Percentiles rank a stretch among this genome's conserved stretches.
These are phyloP conservation scores for Moelleriella libera DNA, from an alignment of 2,329 filamentous ascomycete species.

Conservation along the genomic window DNA sequence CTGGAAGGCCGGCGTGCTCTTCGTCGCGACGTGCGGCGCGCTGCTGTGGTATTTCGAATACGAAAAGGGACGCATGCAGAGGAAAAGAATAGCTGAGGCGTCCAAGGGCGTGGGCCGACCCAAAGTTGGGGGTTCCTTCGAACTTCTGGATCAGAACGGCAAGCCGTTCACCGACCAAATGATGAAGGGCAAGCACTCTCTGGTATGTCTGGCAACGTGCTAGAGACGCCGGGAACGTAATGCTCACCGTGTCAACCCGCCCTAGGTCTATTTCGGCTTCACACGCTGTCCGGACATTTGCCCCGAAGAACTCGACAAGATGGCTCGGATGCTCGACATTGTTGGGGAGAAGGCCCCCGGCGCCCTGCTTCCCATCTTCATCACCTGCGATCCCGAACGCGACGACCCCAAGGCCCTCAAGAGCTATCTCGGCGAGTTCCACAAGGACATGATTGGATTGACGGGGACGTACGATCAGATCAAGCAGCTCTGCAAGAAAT, in stretches of 20 bases:
- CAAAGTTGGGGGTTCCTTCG: slow-evolving; percentile 82
- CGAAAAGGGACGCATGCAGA: slow-evolving; percentile 84
- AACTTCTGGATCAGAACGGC: slow-evolving; percentile 70
- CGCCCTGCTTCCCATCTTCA: slow-evolving; percentile 66
- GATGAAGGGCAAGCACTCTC: slow-evolving; percentile 72
- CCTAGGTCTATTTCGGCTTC: slow-evolving; percentile 92
- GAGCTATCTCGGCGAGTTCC: slow-evolving; percentile 82
- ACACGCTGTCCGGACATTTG: slow-evolving; percentile 97
- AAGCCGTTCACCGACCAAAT: slow-evolving; percentile 63
- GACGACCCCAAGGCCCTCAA: slow-evolving; percentile 78
- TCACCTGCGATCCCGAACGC: slow-evolving; percentile 87
- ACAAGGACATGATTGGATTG: slow-evolving; percentile 70
- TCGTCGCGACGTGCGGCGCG: slow-evolving; percentile 62
- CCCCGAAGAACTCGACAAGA: slow-evolving; percentile 97
- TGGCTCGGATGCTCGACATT: slow-evolving; percentile 85
- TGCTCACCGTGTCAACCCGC: background rate
- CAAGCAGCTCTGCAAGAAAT: slow-evolving; percentile 88
- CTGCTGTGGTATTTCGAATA: slow-evolving; percentile 84
- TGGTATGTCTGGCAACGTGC: slow-evolving; percentile 36
- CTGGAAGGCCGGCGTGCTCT: slow-evolving; percentile 77
- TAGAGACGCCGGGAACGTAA: background rate
- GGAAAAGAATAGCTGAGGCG: slow-evolving; percentile 78
- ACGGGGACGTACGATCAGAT: slow-evolving; percentile 91
- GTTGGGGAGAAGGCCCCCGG: slow-evolving; percentile 37
- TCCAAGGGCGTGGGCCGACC: slow-evolving; percentile 86